Conservation (phyloP, 306 rosid genomes). For the Begonia masoniana region DNA sequence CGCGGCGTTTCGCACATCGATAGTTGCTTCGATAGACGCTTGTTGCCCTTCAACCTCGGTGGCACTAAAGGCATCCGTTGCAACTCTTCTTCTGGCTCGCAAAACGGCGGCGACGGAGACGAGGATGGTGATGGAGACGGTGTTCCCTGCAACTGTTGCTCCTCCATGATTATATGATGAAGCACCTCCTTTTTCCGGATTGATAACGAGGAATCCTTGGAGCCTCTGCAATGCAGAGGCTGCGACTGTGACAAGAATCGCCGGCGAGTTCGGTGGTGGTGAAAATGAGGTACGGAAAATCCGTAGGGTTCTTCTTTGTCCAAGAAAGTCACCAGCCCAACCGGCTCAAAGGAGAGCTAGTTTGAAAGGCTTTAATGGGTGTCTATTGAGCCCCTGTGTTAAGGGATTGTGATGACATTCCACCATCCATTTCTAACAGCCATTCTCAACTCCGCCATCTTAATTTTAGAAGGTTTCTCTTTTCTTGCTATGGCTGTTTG, state of each 20-base stretch:
- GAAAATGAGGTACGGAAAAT: no score
- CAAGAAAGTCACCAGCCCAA: slow-evolving; percentile 17
- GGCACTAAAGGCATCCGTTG: slow-evolving; percentile 34
- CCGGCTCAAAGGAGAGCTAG: slow-evolving; percentile 14
- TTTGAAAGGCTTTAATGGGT: slow-evolving; percentile 17
- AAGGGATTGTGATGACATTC: not conserved
- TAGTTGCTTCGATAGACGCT: slow-evolving; percentile 34
- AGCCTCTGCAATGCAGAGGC: no score
- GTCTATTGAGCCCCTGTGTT: slow-evolving; percentile 3
- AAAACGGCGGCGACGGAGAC: not conserved
- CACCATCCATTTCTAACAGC: slow-evolving; percentile 38
- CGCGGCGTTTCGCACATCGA: slow-evolving; percentile 44
- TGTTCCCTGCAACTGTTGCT: slow-evolving; percentile 2
- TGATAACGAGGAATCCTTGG: no score
- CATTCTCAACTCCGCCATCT: slow-evolving; percentile 2
- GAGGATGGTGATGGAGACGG: slow-evolving; percentile 7
- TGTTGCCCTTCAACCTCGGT: slow-evolving; percentile 22
- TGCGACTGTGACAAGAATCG: no score
- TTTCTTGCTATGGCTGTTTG: not conserved
- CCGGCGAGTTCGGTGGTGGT: no score
- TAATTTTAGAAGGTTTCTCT: slow-evolving; percentile 11
- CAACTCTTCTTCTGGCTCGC: slow-evolving; percentile 28
- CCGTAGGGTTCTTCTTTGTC: no score
- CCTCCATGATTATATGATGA: slow-evolving; percentile 4
- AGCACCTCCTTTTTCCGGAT: no score